Percentiles rank a stretch among this genome's conserved stretches.
phyloP scores from a whole-genome alignment of 176 grass and related monocot genomes.

The Ampelocalamus luodianensis region DNA sequence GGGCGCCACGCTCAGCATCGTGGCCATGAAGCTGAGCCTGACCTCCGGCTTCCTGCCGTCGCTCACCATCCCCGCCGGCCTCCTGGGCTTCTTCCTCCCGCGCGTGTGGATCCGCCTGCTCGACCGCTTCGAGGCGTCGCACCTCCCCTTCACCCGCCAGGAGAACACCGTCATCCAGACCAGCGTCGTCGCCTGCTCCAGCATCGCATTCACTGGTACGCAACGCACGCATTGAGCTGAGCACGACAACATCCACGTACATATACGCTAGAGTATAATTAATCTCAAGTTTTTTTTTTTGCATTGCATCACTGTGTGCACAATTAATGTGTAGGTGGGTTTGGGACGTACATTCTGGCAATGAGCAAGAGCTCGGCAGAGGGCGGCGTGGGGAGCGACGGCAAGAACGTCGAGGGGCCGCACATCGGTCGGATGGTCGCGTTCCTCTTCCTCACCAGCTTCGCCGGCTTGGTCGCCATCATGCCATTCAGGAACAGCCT shows the following conservation, averaged over 20 bases:
- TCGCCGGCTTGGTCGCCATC: conserved; percentile 55
- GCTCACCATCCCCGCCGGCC: conserved; percentile 54
- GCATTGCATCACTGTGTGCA: background rate
- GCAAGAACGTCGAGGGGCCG: conserved; percentile 46
- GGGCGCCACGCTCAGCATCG: conserved; percentile 49
- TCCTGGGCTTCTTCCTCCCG: conserved; percentile 61
- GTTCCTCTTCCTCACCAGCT: conserved; percentile 57
- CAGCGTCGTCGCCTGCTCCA: conserved; percentile 59
- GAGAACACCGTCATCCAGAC: conserved; percentile 99
- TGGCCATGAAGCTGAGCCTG: conserved; percentile 65
- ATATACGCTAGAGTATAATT: no score
- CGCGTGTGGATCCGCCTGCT: conserved; percentile 48
- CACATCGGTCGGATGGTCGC: conserved; percentile 40
- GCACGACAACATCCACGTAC: background rate
- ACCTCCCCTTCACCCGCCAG: conserved; percentile 86
- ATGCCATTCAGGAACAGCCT: conserved; percentile 62
- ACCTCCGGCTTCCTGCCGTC: conserved; percentile 45
- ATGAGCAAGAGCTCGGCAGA: conserved; percentile 33
- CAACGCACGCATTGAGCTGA: no score
- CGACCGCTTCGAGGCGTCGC: conserved; percentile 29
- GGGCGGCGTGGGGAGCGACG: background rate
- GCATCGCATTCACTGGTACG: conserved; percentile 36
- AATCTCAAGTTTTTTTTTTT: background rate
- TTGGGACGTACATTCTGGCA: conserved; percentile 43
- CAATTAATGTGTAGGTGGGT: conserved; percentile 11